These are phyloP conservation scores for Gastrolobium bilobum DNA, from an alignment of 306 rosid genomes.

Conservation along the genomic window DNA sequence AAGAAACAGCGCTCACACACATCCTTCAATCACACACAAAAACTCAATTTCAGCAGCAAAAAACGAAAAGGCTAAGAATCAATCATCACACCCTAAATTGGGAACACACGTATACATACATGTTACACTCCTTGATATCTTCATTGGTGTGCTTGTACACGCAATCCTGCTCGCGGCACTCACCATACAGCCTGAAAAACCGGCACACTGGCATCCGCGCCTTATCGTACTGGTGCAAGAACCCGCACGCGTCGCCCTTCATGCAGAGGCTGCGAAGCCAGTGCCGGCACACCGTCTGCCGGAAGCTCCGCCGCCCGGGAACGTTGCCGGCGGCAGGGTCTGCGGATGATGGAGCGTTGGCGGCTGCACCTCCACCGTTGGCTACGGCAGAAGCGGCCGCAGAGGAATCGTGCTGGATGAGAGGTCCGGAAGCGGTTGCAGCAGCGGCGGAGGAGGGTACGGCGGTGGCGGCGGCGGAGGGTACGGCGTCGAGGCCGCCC, in stretches of 20 bases:
- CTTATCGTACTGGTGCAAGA: slow-evolving; percentile 96
- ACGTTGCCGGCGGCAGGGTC: slow-evolving; percentile 42
- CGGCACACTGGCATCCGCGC: slow-evolving; percentile 98
- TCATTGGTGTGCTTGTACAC: slow-evolving; percentile 97
- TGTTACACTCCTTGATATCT: slow-evolving; percentile 98
- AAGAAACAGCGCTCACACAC: background rate
- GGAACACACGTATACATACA: slow-evolving; percentile 57
- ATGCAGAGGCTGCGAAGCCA: slow-evolving; percentile 96
- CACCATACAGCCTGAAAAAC: slow-evolving; percentile 87
- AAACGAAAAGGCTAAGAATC: background rate
- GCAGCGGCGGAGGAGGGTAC: slow-evolving; percentile 46
- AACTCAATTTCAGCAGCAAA: background rate
- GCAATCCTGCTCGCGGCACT: slow-evolving; percentile 98
- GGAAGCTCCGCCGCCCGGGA: slow-evolving; percentile 82
- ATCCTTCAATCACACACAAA: slow-evolving; percentile 13
- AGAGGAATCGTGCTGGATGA: slow-evolving; percentile 59
- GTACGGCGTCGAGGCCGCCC: slow-evolving; percentile 86
- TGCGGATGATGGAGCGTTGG: slow-evolving; percentile 17
- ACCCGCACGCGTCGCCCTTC: slow-evolving; percentile 99
- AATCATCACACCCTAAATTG: slow-evolving; percentile 20
- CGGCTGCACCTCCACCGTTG: slow-evolving; percentile 50
- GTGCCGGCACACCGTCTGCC: slow-evolving; percentile 98
- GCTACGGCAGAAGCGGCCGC: slow-evolving; percentile 43
- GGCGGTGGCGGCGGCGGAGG: slow-evolving; percentile 53
- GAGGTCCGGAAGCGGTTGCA: slow-evolving; percentile 56